These are phyloP conservation scores for Capronia americana DNA, from an alignment of 2,329 filamentous ascomycete species.

Conservation along the genomic window DNA sequence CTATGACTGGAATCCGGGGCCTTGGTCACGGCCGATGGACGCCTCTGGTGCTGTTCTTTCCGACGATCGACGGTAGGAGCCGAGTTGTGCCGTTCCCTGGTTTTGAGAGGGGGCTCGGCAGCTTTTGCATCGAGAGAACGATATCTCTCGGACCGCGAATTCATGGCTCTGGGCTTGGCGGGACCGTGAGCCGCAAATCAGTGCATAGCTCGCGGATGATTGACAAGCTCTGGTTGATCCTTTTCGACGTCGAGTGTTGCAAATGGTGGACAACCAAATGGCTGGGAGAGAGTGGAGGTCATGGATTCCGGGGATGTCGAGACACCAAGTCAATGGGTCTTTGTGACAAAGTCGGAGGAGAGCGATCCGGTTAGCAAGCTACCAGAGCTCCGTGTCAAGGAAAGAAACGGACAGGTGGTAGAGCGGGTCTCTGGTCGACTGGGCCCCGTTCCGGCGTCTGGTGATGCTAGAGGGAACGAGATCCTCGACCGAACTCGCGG, in stretches of 20 bases:
- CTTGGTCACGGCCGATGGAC: constrained; percentile 30
- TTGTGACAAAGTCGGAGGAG: constrained; percentile 8
- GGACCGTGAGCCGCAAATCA: constrained; percentile 19
- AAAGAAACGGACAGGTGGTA: constrained; percentile 5
- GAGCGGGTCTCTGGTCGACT: constrained; percentile 5
- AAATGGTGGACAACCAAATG: constrained; percentile 16
- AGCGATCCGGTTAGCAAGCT: constrained; percentile 17
- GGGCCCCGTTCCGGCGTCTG: background rate
- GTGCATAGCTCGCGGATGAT: constrained; percentile 18
- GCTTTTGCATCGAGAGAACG: constrained; percentile 37
- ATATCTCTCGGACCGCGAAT: constrained; percentile 38
- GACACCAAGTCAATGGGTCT: constrained; percentile 37
- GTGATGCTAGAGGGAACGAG: constrained; percentile 6
- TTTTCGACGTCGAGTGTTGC: constrained; percentile 2
- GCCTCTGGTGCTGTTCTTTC: constrained; percentile 34
- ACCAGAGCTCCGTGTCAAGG: constrained; percentile 25
- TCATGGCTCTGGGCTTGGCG: constrained; percentile 34
- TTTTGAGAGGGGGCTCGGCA: constrained; percentile 29
- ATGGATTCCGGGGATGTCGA: constrained; percentile 32
- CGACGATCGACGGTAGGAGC: constrained; percentile 34
- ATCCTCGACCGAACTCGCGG: constrained; percentile 7
- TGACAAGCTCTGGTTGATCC: constrained; percentile 21
- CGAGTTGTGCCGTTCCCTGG: constrained; percentile 39
- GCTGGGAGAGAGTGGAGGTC: constrained; percentile 24
- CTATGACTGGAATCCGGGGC: constrained; percentile 29